phyloP scores from a whole-genome alignment of 805 yeast species.

The Barnettozyma populi region DNA sequence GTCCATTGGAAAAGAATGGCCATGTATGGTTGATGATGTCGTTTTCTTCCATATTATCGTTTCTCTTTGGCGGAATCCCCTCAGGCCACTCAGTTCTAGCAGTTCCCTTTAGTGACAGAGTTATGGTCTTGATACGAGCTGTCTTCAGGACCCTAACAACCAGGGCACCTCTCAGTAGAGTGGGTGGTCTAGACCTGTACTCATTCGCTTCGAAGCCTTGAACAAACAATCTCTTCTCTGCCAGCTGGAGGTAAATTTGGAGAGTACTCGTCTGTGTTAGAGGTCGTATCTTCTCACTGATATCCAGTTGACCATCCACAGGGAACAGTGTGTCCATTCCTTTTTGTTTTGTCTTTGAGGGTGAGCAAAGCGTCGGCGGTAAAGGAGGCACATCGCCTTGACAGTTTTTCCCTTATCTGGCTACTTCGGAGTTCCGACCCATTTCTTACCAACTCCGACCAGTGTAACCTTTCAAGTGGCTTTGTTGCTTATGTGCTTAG shows the following conservation, averaged over 20 bases:
- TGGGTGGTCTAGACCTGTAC: slow-evolving; percentile 62
- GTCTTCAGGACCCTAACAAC: slow-evolving; percentile 67
- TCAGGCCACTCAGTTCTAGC: slow-evolving; percentile 95
- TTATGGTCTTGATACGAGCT: slow-evolving; percentile 59
- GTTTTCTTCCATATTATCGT: slow-evolving; percentile 57
- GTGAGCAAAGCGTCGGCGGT: neutral
- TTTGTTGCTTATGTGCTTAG: too few species aligned
- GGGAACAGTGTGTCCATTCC: slow-evolving; percentile 42
- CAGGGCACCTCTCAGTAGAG: slow-evolving; percentile 75
- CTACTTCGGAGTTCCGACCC: too few species aligned
- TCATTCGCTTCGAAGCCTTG: slow-evolving; percentile 76
- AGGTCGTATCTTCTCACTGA: slow-evolving; percentile 39
- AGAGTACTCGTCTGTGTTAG: slow-evolving; percentile 56
- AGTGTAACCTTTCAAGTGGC: too few species aligned
- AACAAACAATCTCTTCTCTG: slow-evolving; percentile 74
- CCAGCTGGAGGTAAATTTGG: slow-evolving; percentile 66
- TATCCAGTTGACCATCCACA: slow-evolving; percentile 43
- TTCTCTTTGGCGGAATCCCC: slow-evolving; percentile 89
- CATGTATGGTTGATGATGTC: slow-evolving; percentile 76
- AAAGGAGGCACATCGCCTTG: neutral
- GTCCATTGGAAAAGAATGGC: slow-evolving; percentile 63
- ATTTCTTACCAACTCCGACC: neutral
- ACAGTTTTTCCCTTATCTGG: neutral
- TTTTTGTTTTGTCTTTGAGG: neutral
- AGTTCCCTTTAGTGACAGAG: slow-evolving; percentile 57